Percentiles rank a stretch among this genome's conserved stretches.
phyloP scores from a whole-genome alignment of 805 yeast species.

The Cyberlindnera samutprakarnensis region DNA sequence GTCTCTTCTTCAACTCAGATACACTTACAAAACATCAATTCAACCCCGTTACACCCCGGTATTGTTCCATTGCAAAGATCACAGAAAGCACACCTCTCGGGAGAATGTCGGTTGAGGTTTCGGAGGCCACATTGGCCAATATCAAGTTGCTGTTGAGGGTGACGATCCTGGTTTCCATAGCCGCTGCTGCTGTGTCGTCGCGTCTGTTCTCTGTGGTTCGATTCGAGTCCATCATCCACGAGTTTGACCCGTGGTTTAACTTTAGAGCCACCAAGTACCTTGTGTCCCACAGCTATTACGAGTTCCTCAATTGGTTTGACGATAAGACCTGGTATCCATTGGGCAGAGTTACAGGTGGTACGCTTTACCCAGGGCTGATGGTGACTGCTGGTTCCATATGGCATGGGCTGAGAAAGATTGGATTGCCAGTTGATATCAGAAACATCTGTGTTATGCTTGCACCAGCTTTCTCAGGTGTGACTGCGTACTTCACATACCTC shows the following conservation, averaged over 20 bases:
- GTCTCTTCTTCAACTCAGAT: too few relatives aligned
- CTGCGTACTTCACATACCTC: constrained; percentile 83
- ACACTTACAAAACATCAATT: too few relatives aligned
- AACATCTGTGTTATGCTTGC: constrained; percentile 94
- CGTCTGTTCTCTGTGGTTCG: constrained; percentile 94
- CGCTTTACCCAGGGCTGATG: constrained; percentile 96
- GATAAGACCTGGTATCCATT: constrained; percentile 99
- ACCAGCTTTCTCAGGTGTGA: constrained; percentile 90
- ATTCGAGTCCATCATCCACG: constrained; percentile 95
- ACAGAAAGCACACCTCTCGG: not conserved
- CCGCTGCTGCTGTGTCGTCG: constrained; percentile 88
- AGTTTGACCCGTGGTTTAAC: constrained; percentile 96
- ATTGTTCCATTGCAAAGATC: too few relatives aligned
- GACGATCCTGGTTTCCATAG: constrained; percentile 64
- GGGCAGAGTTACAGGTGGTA: constrained; percentile 99
- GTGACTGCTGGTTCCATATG: constrained; percentile 91
- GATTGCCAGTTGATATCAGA: constrained; percentile 88
- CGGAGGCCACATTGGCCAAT: constrained; percentile 15
- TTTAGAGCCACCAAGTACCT: constrained; percentile 93
- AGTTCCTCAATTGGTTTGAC: constrained; percentile 96
- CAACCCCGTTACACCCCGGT: too few relatives aligned
- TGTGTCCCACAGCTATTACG: constrained; percentile 76
- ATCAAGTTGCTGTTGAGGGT: constrained; percentile 37
- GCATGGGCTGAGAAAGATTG: constrained; percentile 54
- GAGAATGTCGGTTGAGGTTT: constrained; percentile 11